Conservation (phyloP, 495 filamentous ascomycete genomes). For the Neurospora sp. region DNA sequence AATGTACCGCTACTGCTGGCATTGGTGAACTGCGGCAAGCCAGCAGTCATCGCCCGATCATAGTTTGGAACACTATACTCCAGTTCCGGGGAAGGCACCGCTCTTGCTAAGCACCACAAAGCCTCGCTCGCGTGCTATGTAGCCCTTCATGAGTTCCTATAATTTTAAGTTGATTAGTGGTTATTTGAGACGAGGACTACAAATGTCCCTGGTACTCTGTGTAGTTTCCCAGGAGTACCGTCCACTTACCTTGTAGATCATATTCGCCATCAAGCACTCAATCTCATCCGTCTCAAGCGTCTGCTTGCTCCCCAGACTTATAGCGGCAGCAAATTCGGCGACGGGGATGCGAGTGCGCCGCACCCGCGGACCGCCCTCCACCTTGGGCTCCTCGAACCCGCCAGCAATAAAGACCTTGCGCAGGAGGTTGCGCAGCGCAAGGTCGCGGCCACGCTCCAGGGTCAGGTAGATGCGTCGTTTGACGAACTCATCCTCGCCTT, state of each 20-base stretch:
- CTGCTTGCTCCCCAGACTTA: constrained; percentile 47
- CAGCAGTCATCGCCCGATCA: neutral
- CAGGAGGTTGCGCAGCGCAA: constrained; percentile 79
- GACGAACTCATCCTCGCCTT: constrained; percentile 79
- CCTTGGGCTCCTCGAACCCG: constrained; percentile 66
- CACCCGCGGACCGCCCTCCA: constrained; percentile 46
- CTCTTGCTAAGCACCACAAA: constrained; percentile 85
- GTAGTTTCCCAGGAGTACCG: neutral
- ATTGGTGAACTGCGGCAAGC: neutral
- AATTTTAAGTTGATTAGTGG: neutral
- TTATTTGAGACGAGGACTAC: neutral
- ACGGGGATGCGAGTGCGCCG: constrained; percentile 72
- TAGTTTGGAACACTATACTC: constrained; percentile 47
- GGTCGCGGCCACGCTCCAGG: constrained; percentile 82
- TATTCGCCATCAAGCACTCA: constrained; percentile 85
- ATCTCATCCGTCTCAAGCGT: constrained; percentile 82
- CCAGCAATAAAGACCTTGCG: constrained; percentile 79
- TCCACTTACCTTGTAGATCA: constrained; percentile 83
- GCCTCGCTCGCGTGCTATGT: constrained; percentile 82
- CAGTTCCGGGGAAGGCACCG: constrained; percentile 92
- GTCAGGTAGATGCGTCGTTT: constrained; percentile 93
- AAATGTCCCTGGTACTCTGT: neutral
- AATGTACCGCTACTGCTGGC: neutral
- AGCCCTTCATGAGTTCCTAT: constrained; percentile 92
- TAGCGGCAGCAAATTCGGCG: constrained; percentile 59